These are phyloP conservation scores for Debaryomycetaceae sp. DNA, from an alignment of 1,139 yeast genomes.

Conservation along the genomic window DNA sequence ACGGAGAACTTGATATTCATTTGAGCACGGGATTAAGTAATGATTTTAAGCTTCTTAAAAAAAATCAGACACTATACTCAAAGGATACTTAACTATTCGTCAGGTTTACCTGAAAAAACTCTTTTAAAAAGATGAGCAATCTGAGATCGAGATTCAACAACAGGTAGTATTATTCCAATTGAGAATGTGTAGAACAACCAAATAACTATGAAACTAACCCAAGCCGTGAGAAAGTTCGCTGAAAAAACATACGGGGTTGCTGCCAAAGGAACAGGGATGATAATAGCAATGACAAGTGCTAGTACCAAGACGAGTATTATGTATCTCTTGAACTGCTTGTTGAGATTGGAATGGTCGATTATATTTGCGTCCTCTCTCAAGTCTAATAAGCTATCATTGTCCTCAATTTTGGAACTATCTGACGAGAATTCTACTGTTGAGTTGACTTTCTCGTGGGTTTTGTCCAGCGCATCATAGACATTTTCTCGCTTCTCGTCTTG, in stretches of 20 bases:
- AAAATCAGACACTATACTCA: background rate
- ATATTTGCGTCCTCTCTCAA: conserved; percentile 5
- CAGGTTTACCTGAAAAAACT: background rate
- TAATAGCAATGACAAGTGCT: conserved; percentile 11
- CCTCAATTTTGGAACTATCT: background rate
- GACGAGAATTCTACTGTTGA: background rate
- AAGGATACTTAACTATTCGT: too few species aligned
- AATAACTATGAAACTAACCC: conserved; percentile 71
- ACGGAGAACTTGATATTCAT: too few species aligned
- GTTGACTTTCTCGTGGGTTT: background rate
- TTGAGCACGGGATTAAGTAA: too few species aligned
- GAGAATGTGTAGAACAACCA: conserved; percentile 62
- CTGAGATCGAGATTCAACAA: conserved; percentile 56
- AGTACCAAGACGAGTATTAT: conserved; percentile 11
- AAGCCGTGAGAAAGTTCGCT: conserved; percentile 71
- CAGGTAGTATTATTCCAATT: conserved; percentile 57
- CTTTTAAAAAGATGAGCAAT: background rate
- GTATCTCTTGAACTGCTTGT: conserved; percentile 17
- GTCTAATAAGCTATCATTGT: conserved; percentile 3
- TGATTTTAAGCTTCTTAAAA: too few species aligned
- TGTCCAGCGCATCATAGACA: background rate
- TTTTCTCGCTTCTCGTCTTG: background rate
- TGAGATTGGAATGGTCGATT: conserved; percentile 10
- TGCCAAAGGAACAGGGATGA: conserved; percentile 59
- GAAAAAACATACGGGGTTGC: conserved; percentile 71